Base-by-base conservation (phyloP, 202 grass and related monocot species). In the Elaeis oleifera region DNA sequence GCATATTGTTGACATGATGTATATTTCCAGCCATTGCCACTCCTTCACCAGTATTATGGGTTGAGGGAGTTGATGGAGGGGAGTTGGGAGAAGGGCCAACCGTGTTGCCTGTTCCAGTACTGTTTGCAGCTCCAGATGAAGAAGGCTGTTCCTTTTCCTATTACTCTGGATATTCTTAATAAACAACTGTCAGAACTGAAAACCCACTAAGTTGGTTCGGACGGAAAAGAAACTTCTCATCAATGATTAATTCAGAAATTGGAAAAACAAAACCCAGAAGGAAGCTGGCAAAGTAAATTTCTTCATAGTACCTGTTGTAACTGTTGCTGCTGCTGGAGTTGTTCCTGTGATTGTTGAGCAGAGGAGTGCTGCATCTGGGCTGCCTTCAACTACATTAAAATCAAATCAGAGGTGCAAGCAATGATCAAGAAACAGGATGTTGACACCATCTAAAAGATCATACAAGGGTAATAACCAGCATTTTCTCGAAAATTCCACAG, bases 31-130 rank as follows among this genome's bases (percentile, higher is more conserved):
- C 44, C 51, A 86, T 70, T 60, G 70, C 83, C 51, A 90, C 70
- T 69, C 83, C 79, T 75, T 88, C 88, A 56, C 77, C 80, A 63
- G 83, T 80, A 3, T 77, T 90, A 87, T 99, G 84, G 50, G 85
- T 94, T 60, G 85, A 99, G 72, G 94, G 94, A 63, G 85, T 99
- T 66, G 94, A 99, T n/a, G 94, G 80, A 74, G 88, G 94, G 28
- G 94, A 99, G 67, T 71, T 99, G 51, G 79, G 51, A 54, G 82
- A 83, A 71, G 84, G 92, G 49, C 88, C 88, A 51, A 89, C 85
- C 21, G 94, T 94, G 57, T 94, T 99, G 72, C 94, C 94, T 57
- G 94, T 99, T 36, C 94, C 94, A 22, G 88, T 94, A 71, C 94
- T 99, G 71, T 99, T 94, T 74, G 95, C 95, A 65, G 95, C 61